Conservation (phyloP, 1,139 yeast species). For the Candida sanyaensis region DNA sequence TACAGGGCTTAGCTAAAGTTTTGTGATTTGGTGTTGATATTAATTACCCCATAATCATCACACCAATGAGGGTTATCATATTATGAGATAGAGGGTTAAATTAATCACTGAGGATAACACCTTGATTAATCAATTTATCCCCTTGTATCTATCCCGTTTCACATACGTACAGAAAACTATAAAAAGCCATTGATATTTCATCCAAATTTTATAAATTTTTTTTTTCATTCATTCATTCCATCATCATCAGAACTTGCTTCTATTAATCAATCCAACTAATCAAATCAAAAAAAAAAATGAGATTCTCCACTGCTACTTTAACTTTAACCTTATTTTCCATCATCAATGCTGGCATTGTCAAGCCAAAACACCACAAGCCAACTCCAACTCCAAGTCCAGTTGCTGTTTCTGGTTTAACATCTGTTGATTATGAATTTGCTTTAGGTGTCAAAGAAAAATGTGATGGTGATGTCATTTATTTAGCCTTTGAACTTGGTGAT, state of each 20-base stretch:
- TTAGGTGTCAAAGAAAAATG: slow-evolving; percentile 10
- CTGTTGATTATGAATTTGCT: slow-evolving; percentile 9
- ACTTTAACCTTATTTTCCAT: not conserved
- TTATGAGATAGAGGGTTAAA: too few species aligned
- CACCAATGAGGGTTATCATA: too few species aligned
- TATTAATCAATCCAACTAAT: not conserved
- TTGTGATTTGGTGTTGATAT: too few species aligned
- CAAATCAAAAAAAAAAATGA: not conserved
- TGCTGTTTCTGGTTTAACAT: not conserved
- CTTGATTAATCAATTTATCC: not conserved
- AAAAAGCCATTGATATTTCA: not conserved
- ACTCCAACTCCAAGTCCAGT: not conserved
- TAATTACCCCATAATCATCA: too few species aligned
- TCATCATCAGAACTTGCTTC: slow-evolving; percentile 2
- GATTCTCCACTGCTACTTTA: slow-evolving; percentile 3
- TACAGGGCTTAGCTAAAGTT: too few species aligned
- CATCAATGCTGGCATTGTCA: slow-evolving; percentile 1
- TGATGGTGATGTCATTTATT: slow-evolving; percentile 5
- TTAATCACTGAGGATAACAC: not conserved
- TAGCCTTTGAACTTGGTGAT: slow-evolving; percentile 9
- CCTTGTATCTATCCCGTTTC: not conserved
- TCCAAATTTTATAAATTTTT: slow-evolving; percentile 1
- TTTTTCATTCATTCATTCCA: not conserved
- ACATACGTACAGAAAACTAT: not conserved
- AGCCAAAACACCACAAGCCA: slow-evolving; percentile 1